Evolutionary conservation across 768 basidiomycete species (phyloP), one percentile per base, ranked within the genome.

Genomic region (Lyophyllum shimeji): DNA sequence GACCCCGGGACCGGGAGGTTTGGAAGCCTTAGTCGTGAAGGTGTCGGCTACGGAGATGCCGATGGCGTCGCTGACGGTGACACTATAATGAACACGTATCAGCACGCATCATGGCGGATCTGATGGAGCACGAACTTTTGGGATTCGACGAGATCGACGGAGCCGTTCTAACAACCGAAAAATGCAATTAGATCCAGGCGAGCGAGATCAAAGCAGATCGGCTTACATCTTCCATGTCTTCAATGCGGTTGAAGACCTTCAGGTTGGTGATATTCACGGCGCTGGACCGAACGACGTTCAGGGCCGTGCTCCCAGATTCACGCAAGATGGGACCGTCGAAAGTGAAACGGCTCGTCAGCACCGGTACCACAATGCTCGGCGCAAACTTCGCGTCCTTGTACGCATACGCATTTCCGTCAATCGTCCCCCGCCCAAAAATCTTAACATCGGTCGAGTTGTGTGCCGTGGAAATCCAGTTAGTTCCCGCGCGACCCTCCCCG

Each of bases 371-470:
- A 31, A 52, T 54, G 25, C 42, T 55, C 2, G 42, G 55, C 6
- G 52, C 53, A 33, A 63, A 61, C 23, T 43, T 43, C 11, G 44
- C 29, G 37, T 39, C 42, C 33, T 57, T 60, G 21, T 56, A 53
- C 7, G 46, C 39, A 46, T 52, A 54, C 1, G 53, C 56, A 44
- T 55, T 50, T 11, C 42, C 61, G 39, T 65, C 63, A 20, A 65
- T 65, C 7, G 59, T 61, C 12, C 59, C 57, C 2, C 58, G 55
- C 5, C 57, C 63, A 27, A 59, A 65, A 8, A 61, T 55, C 53
- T 53, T 63, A 34, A 63, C 43, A 51, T 63, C 56, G 27, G 55
- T 55, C 12, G 59, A 60, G 31, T 58, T 55, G 23, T 65, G 53
- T 11, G 52, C 59, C 13, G 61, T 62, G 3, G 57, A 51, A 23